phyloP scores from a whole-genome alignment of 1,284 basidiomycete species.

The Ceratobasidium sp. region DNA sequence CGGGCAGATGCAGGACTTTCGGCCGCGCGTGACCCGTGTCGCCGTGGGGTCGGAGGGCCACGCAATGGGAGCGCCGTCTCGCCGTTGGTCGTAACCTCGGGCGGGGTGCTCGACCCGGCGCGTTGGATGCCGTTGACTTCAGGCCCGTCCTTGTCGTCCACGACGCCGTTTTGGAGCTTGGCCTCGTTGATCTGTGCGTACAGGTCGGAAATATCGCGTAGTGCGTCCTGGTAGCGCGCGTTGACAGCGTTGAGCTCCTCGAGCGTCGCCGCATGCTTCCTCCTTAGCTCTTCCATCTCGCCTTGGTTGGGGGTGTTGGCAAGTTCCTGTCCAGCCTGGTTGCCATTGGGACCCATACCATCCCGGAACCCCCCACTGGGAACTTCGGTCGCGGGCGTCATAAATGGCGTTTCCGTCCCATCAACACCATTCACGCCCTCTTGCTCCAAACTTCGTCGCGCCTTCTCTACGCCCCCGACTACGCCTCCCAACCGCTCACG shows the following conservation, averaged over 20 bases:
- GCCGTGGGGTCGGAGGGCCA: slow-evolving; percentile 2
- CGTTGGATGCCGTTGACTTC: slow-evolving; percentile 54
- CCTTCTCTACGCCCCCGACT: slow-evolving; percentile 76
- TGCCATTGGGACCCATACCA: not conserved
- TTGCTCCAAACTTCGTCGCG: slow-evolving; percentile 67
- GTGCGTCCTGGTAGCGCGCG: slow-evolving; percentile 87
- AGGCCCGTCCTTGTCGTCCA: slow-evolving; percentile 42
- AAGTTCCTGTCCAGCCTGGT: not conserved
- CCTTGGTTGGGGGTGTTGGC: slow-evolving; percentile 9
- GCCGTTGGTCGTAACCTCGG: slow-evolving; percentile 31
- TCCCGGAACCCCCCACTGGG: slow-evolving; percentile 48
- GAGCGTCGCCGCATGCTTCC: slow-evolving; percentile 82
- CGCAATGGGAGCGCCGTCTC: slow-evolving; percentile 60
- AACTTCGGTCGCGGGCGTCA: slow-evolving; percentile 47
- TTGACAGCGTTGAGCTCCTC: slow-evolving; percentile 83
- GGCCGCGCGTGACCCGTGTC: slow-evolving; percentile 55
- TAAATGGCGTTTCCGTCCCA: slow-evolving; percentile 58
- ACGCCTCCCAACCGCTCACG: slow-evolving; percentile 73
- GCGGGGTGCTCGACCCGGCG: slow-evolving; percentile 43
- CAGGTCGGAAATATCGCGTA: slow-evolving; percentile 88
- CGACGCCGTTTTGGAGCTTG: slow-evolving; percentile 63
- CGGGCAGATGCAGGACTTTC: slow-evolving; percentile 64
- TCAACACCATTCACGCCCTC: slow-evolving; percentile 34
- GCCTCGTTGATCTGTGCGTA: slow-evolving; percentile 85
- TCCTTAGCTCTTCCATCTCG: slow-evolving; percentile 63